Evolutionary conservation across 2,329 filamentous ascomycete species (phyloP).

Genomic region (Whalleya microplaca): DNA sequence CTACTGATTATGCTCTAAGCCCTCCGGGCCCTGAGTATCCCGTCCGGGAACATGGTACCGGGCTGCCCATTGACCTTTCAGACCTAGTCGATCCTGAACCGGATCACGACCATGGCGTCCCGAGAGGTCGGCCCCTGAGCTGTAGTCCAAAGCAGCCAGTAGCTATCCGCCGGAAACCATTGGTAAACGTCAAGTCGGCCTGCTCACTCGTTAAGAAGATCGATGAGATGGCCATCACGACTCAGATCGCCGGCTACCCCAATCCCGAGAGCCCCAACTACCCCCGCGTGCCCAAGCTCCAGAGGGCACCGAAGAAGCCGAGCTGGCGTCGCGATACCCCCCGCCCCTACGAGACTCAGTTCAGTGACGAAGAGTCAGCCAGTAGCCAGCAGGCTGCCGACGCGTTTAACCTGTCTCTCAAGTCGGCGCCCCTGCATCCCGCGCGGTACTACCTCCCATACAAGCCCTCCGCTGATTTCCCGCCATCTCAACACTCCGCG

Average conservation of each 20-base stretch:
- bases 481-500: too few relatives aligned
- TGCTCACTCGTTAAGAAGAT: slow-evolving; percentile 19
- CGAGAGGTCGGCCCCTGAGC: slow-evolving; percentile 2
- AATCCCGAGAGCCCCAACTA: slow-evolving; percentile 2
- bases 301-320: slow-evolving; percentile 11
- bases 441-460: neutral
- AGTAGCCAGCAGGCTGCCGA: too few relatives aligned
- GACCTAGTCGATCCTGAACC: slow-evolving; percentile 6
- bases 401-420: neutral
- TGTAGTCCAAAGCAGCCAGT: slow-evolving; percentile 5
- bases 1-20: neutral
- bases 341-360: neutral
- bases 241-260: slow-evolving; percentile 9
- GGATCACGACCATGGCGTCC: neutral
- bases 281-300: slow-evolving; percentile 15
- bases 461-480: slow-evolving; percentile 2
- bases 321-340: slow-evolving; percentile 10
- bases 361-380: neutral
- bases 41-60: slow-evolving; percentile 4
- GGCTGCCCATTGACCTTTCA: slow-evolving; percentile 5
- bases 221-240: slow-evolving; percentile 12
- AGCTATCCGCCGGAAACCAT: neutral
- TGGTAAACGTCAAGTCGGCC: neutral
- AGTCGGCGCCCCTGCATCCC: neutral
- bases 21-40: neutral